Percentiles rank a stretch among this genome's conserved stretches.
Evolutionary conservation across 106 monocot genomes (phyloP).

Genomic region (Dendrobium huoshanense): DNA sequence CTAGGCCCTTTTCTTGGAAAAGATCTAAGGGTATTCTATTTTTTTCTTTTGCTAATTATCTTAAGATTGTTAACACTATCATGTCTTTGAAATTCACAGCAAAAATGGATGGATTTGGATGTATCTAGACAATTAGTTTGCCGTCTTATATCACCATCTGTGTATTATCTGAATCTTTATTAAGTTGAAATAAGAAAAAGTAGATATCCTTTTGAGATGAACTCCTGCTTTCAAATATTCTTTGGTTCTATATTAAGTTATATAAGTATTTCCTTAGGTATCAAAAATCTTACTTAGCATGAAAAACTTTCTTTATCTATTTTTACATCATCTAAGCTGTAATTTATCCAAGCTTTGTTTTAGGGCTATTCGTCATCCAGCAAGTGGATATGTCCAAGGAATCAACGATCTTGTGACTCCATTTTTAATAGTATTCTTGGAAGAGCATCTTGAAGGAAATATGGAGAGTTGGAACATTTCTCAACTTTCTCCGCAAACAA

Average conservation of each 20-base stretch:
- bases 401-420: conserved; percentile 98
- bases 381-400: conserved; percentile 99
- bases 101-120: background rate
- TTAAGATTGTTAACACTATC: background rate
- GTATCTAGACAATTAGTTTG: background rate
- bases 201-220: too few species aligned
- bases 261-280: too few species aligned
- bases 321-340: background rate
- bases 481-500: conserved; percentile 57
- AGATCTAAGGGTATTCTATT: background rate
- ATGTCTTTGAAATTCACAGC: background rate
- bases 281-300: background rate
- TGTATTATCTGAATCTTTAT: background rate
- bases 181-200: background rate
- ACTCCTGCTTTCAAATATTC: too few species aligned
- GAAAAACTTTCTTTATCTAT: background rate
- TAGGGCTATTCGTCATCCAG: conserved; percentile 99
- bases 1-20: background rate
- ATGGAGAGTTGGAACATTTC: conserved; percentile 72
- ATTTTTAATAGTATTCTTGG: conserved; percentile 84
- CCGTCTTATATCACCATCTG: background rate
- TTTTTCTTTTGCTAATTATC: background rate
- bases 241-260: too few species aligned
- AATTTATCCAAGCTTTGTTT: conserved; percentile 7
- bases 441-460: conserved; percentile 77